phyloP scores from a whole-genome alignment of 176 grass and related monocot genomes.

The Oropetium thomaeum region DNA sequence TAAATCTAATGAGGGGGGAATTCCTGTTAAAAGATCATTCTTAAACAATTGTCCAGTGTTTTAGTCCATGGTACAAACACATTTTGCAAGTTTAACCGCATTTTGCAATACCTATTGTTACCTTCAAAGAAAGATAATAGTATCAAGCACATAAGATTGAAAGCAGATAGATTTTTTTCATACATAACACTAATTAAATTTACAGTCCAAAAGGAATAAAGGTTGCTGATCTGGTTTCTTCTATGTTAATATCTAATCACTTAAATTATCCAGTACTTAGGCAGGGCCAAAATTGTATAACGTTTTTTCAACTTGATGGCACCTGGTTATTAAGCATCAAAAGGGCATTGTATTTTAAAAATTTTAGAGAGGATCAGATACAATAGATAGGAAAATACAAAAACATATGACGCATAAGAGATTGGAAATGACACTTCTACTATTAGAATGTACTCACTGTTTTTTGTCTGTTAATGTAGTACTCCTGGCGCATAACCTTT shows the following conservation, averaged over 20 bases:
- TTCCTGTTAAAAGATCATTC: neutral
- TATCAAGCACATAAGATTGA: neutral
- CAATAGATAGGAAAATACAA: neutral
- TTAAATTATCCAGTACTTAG: conserved; percentile 1
- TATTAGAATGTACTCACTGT: conserved; percentile 31
- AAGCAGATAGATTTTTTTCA: conserved; percentile 7
- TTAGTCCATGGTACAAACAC: neutral
- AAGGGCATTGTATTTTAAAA: neutral
- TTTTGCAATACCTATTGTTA: neutral
- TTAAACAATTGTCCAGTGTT: neutral
- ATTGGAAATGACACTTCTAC: neutral
- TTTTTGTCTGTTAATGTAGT: conserved; percentile 91
- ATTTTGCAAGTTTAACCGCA: neutral
- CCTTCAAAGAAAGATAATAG: neutral
- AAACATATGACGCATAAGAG: neutral
- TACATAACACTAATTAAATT: conserved; percentile 2
- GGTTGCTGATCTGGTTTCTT: neutral
- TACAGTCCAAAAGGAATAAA: neutral
- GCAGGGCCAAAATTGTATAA: neutral
- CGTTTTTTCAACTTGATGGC: neutral
- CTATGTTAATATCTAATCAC: neutral
- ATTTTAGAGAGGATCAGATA: neutral
- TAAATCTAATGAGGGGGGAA: neutral
- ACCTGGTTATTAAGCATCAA: neutral
- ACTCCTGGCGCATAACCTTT: conserved; percentile 98